These are phyloP conservation scores for Tolypocladium endophyticum DNA, from an alignment of 2,329 filamentous ascomycete genomes.

Conservation along the genomic window DNA sequence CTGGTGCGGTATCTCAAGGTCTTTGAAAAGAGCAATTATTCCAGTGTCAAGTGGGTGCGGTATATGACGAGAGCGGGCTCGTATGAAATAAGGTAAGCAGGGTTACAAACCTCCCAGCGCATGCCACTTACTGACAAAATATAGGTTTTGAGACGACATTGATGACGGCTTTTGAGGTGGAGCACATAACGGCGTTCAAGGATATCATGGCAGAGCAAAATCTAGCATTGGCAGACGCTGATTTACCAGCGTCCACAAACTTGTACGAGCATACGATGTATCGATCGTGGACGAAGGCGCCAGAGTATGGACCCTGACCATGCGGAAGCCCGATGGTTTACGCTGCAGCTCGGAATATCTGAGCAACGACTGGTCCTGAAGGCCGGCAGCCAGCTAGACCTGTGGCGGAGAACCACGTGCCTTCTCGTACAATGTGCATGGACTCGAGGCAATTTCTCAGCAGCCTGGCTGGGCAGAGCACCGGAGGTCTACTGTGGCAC, in stretches of 20 bases:
- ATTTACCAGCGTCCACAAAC: neutral
- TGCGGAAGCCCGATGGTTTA: no score
- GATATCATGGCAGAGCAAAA: constrained; percentile 4
- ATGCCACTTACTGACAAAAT: constrained; percentile 5
- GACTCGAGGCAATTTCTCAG: neutral
- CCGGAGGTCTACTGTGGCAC: neutral
- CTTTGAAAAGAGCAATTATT: constrained; percentile 99
- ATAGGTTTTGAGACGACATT: constrained; percentile 21
- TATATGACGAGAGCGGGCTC: constrained; percentile 98
- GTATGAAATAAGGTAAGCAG: constrained; percentile 77
- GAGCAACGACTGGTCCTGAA: neutral
- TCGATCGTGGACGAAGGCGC: neutral
- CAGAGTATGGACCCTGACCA: neutral
- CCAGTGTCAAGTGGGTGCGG: constrained; percentile 96
- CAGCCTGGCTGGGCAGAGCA: neutral
- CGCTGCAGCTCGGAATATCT: neutral
- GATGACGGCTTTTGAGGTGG: neutral
- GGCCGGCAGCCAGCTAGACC: no score
- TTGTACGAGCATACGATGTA: neutral
- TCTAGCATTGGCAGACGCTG: neutral
- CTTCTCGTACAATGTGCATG: neutral
- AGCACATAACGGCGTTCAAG: constrained; percentile 8
- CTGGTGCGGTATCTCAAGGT: constrained; percentile 94
- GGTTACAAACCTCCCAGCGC: no score
- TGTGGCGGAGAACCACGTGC: neutral